phyloP scores from a whole-genome alignment of 2,329 filamentous ascomycete genomes.

The Thermothelomyces thermophilus region DNA sequence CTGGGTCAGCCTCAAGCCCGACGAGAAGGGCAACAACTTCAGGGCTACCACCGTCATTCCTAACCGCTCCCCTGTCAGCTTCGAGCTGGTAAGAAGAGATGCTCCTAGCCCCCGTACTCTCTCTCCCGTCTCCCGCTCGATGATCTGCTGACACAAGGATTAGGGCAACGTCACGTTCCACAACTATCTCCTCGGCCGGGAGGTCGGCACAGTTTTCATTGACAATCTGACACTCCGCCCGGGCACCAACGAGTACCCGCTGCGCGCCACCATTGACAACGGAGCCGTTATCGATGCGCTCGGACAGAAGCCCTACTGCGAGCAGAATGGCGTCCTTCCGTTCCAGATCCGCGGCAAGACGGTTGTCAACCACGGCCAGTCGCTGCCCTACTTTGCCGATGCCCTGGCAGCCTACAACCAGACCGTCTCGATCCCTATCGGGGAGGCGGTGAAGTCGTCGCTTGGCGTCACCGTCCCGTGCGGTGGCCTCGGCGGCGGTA shows the following conservation, averaged over 20 bases:
- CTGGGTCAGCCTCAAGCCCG: conserved; percentile 36
- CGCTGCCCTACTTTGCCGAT: conserved; percentile 49
- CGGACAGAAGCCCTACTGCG: conserved; percentile 42
- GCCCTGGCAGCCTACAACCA: conserved; percentile 47
- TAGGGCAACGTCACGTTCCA: conserved; percentile 58
- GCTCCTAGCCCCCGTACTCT: too few species aligned
- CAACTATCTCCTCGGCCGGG: conserved; percentile 45
- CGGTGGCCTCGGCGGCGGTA: conserved; percentile 1
- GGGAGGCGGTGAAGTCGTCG: conserved; percentile 34
- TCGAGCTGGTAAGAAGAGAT: conserved; percentile 59
- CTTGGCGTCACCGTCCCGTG: conserved; percentile 28
- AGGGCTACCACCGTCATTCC: conserved; percentile 52
- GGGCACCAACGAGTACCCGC: conserved; percentile 54
- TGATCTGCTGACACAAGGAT: too few species aligned
- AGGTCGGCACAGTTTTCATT: conserved; percentile 52
- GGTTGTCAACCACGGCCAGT: conserved; percentile 45
- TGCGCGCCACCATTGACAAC: conserved; percentile 50
- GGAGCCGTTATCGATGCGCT: conserved; percentile 40
- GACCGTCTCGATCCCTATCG: conserved; percentile 47
- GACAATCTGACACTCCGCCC: conserved; percentile 52
- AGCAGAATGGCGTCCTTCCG: conserved; percentile 41
- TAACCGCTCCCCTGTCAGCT: conserved; percentile 57
- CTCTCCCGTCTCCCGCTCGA: too few species aligned
- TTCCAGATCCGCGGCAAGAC: conserved; percentile 48
- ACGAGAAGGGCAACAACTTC: conserved; percentile 52